phyloP scores from a whole-genome alignment of 2,329 filamentous ascomycete species.

The Thielaviopsis euricoi region DNA sequence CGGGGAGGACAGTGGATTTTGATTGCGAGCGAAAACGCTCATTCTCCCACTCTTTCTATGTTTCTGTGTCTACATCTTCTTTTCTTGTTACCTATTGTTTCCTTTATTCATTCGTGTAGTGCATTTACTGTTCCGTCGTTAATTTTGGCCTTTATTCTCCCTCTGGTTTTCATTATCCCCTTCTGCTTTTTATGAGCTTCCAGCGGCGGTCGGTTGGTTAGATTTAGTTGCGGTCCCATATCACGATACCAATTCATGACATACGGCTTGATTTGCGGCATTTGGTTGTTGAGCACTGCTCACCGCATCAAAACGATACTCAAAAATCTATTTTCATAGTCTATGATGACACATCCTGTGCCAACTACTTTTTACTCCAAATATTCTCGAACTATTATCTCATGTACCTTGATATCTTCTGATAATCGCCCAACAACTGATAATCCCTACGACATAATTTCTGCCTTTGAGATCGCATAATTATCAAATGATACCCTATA shows the following conservation, averaged over 20 bases:
- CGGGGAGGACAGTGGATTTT: background rate
- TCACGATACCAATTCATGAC: conserved; percentile 1
- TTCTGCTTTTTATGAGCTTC: background rate
- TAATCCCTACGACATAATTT: too few relatives aligned
- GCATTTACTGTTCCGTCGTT: conserved; percentile 6
- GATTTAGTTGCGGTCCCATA: conserved; percentile 4
- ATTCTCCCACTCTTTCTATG: conserved; percentile 1
- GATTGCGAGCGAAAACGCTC: background rate
- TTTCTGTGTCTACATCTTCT: background rate
- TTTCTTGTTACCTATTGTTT: conserved; percentile 3
- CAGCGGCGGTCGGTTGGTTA: conserved; percentile 6
- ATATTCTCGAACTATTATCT: too few relatives aligned
- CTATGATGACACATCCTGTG: background rate
- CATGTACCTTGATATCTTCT: too few relatives aligned
- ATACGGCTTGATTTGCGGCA: background rate
- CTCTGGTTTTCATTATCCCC: background rate
- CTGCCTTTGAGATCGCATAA: too few relatives aligned
- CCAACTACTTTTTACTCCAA: too few relatives aligned
- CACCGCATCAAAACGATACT: conserved; percentile 5
- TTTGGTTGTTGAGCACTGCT: conserved; percentile 11
- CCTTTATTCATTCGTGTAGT: background rate
- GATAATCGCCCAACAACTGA: too few relatives aligned
- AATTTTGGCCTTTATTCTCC: background rate
- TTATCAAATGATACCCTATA: too few relatives aligned
- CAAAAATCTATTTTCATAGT: background rate